A percentile compares a stretch with the other conserved stretches of the same genome.
Conservation (phyloP, 1,139 yeast genomes). For the Nakaseomyces kungkrabaensis region DNA sequence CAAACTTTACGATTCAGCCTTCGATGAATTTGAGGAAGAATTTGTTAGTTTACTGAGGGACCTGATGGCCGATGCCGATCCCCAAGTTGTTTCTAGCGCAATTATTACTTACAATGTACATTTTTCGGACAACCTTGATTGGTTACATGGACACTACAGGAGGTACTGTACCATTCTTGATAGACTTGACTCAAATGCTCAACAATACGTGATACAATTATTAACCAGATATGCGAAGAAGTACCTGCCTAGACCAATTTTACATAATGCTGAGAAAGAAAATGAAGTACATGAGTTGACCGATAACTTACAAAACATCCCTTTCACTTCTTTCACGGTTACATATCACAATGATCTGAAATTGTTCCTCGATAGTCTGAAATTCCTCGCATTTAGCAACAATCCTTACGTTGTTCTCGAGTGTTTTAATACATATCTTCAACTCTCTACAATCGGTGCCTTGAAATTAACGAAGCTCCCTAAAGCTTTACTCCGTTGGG, state of each 20-base stretch:
- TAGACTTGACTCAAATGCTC: conserved; percentile 73
- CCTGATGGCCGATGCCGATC: conserved; percentile 54
- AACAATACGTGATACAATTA: conserved; percentile 47
- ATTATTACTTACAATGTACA: conserved; percentile 47
- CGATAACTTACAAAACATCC: conserved; percentile 32
- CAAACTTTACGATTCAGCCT: conserved; percentile 39
- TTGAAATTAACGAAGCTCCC: conserved; percentile 43
- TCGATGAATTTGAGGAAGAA: conserved; percentile 34
- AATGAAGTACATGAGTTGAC: conserved; percentile 34
- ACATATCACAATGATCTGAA: conserved; percentile 47
- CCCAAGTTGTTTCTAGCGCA: conserved; percentile 62
- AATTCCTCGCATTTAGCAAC: conserved; percentile 38
- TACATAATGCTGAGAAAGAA: conserved; percentile 25
- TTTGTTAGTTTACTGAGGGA: conserved; percentile 41
- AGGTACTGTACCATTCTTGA: conserved; percentile 46
- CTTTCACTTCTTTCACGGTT: conserved; percentile 34
- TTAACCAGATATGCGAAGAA: conserved; percentile 56
- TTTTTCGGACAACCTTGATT: conserved; percentile 46
- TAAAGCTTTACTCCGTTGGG: conserved; percentile 39
- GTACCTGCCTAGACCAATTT: conserved; percentile 47
- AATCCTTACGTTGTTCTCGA: conserved; percentile 60
- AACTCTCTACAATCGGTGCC: conserved; percentile 44
- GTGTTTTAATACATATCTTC: conserved; percentile 44
- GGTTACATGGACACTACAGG: conserved; percentile 64
- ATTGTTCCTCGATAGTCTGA: conserved; percentile 41